Conservation (phyloP, 352 stramenopile genomes). For the Discostella stelligera region DNA sequence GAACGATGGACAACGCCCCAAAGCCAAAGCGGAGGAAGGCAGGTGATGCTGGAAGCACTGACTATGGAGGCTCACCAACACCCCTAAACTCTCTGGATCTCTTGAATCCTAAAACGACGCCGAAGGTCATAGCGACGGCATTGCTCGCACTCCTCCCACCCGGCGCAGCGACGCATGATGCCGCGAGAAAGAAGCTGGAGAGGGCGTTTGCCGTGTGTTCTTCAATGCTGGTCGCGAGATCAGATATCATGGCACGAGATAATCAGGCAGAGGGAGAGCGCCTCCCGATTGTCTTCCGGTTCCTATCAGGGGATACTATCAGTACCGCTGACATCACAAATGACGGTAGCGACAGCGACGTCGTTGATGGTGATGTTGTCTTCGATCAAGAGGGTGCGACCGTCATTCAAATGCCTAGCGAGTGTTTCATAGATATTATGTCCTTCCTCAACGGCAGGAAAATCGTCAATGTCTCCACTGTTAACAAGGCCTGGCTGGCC, state of each 20-base stretch:
- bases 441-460: slow-evolving; percentile 24
- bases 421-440: slow-evolving; percentile 17
- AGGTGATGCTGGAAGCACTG: not conserved
- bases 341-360: too few relatives aligned
- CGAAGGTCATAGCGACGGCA: slow-evolving; percentile 7
- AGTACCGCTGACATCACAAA: not conserved
- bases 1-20: too few relatives aligned
- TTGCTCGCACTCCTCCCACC: slow-evolving; percentile 18
- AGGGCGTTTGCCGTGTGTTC: slow-evolving; percentile 27
- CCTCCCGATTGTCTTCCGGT: slow-evolving; percentile 25
- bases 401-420: slow-evolving; percentile 26
- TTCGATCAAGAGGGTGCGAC: slow-evolving; percentile 2
- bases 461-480: slow-evolving; percentile 14
- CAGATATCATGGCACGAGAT: slow-evolving; percentile 5
- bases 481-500: slow-evolving; percentile 22
- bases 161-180: slow-evolving; percentile 10
- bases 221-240: slow-evolving; percentile 18
- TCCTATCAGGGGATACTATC: not conserved
- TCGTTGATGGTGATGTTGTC: not conserved
- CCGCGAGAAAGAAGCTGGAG: slow-evolving; percentile 12
- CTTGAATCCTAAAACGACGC: slow-evolving; percentile 7
- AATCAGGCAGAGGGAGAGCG: slow-evolving; percentile 9
- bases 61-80: not conserved
- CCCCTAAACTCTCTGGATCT: slow-evolving; percentile 18
- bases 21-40: not conserved